Evolutionary conservation across 148 eudicot genomes (phyloP).

Genomic region (Camellia lanceoleosa): DNA sequence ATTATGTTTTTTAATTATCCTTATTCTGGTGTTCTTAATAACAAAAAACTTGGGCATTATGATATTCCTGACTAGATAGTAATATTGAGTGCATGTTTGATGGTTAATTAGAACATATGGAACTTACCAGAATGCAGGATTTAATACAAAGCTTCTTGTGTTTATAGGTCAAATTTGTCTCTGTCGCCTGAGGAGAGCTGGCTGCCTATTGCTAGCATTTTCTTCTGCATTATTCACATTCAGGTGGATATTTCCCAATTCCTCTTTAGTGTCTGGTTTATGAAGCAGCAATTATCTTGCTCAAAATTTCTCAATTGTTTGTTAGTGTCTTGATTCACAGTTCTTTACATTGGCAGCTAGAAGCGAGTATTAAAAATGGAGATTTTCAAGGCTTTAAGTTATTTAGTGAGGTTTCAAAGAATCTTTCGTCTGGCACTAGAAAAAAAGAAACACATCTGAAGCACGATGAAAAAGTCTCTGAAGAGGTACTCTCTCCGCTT

Average conservation of each 20-base stretch:
- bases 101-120: background rate
- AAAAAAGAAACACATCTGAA: constrained; percentile 31
- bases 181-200: constrained; percentile 89
- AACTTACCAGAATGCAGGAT: background rate
- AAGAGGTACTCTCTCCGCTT: constrained; percentile 33
- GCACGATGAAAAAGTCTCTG: constrained; percentile 10
- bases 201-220: constrained; percentile 91
- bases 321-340: background rate
- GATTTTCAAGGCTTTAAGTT: constrained; percentile 59
- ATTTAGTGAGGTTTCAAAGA: constrained; percentile 42
- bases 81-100: background rate
- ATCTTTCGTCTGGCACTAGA: constrained; percentile 28
- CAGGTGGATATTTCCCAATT: constrained; percentile 45
- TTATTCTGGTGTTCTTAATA: background rate
- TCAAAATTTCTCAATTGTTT: background rate
- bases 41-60: background rate
- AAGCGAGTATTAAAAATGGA: constrained; percentile 71
- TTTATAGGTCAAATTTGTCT: constrained; percentile 68
- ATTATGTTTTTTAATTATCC: background rate
- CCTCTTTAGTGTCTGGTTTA: background rate
- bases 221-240: constrained; percentile 70
- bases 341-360: constrained; percentile 54
- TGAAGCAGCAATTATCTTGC: constrained; percentile 1
- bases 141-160: background rate
- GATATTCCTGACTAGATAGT: background rate